Conservation (phyloP, 352 stramenopile species). For the Phytophthora cryptogea region DNA sequence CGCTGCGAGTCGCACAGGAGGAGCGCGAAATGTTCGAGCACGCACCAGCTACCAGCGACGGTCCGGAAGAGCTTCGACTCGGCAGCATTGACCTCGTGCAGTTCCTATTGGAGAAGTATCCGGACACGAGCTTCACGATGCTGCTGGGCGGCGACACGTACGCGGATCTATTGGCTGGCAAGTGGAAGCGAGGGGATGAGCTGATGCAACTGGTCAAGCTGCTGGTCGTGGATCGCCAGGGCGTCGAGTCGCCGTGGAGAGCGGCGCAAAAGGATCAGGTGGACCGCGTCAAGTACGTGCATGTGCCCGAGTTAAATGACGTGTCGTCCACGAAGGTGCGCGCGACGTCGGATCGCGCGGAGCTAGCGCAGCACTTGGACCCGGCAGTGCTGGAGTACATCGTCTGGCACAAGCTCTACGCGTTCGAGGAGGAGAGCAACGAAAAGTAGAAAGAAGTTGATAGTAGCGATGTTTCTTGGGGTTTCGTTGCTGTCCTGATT, state of each 20-base stretch:
- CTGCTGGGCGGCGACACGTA: conserved; percentile 86
- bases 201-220: conserved; percentile 69
- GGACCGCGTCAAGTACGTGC: conserved; percentile 50
- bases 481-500: conserved; percentile 20
- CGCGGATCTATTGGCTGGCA: conserved; percentile 75
- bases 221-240: conserved; percentile 74
- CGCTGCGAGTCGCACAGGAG: conserved; percentile 56
- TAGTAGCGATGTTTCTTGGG: conserved; percentile 7
- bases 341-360: conserved; percentile 32
- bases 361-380: conserved; percentile 53
- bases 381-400: conserved; percentile 81
- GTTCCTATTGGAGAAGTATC: conserved; percentile 49
- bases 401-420: conserved; percentile 70
- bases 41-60: conserved; percentile 27
- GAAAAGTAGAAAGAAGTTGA: conserved; percentile 8
- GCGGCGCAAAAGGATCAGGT: conserved; percentile 7
- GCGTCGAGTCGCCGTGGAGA: conserved; percentile 48
- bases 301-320: conserved; percentile 65
- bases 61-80: conserved; percentile 40
- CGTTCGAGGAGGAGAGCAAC: conserved; percentile 42
- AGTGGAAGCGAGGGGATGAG: conserved; percentile 87
- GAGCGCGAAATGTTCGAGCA: conserved; percentile 77
- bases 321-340: conserved; percentile 78
- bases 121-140: conserved; percentile 68
- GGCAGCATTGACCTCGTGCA: conserved; percentile 80